Conservation (phyloP, 2,329 filamentous ascomycete genomes). For the Aspergillus versicolor region DNA sequence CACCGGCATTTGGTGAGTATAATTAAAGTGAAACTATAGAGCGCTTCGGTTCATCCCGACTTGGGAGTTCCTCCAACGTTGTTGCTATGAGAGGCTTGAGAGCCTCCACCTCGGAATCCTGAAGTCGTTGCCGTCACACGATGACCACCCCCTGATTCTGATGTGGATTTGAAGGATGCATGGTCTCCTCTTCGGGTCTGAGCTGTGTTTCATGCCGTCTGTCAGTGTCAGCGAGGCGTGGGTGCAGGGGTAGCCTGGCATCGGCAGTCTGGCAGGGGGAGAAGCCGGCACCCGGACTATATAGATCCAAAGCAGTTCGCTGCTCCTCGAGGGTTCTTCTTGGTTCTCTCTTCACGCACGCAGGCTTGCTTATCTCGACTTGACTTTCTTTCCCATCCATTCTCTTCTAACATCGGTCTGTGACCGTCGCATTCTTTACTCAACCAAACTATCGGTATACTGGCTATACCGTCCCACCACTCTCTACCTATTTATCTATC, state of each 20-base stretch:
- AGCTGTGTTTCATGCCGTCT: conserved; percentile 4
- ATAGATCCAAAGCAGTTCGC: conserved; percentile 13
- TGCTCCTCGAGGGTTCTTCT: not conserved
- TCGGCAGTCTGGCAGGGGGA: too few species aligned
- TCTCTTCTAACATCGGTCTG: conserved; percentile 21
- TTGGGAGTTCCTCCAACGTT: not conserved
- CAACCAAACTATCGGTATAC: conserved; percentile 6
- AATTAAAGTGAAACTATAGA: conserved; percentile 23
- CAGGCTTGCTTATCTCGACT: conserved; percentile 4
- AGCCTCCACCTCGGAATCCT: not conserved
- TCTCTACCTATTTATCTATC: conserved; percentile 13
- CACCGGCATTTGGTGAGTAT: conserved; percentile 12
- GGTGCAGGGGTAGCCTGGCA: not conserved
- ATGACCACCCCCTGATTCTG: not conserved
- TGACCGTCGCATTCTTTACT: conserved; percentile 22
- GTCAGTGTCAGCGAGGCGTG: not conserved
- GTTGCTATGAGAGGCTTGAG: too few species aligned
- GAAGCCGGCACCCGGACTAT: conserved; percentile 6
- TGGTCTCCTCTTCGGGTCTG: not conserved
- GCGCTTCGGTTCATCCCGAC: conserved; percentile 17
- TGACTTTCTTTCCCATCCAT: conserved; percentile 15
- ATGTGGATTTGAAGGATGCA: conserved; percentile 4
- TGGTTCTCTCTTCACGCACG: conserved; percentile 17
- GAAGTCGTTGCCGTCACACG: conserved; percentile 1
- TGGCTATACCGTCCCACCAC: not conserved